phyloP scores from a whole-genome alignment of 192 early-diverging fungal genomes.

The Linnemannia zychae region DNA sequence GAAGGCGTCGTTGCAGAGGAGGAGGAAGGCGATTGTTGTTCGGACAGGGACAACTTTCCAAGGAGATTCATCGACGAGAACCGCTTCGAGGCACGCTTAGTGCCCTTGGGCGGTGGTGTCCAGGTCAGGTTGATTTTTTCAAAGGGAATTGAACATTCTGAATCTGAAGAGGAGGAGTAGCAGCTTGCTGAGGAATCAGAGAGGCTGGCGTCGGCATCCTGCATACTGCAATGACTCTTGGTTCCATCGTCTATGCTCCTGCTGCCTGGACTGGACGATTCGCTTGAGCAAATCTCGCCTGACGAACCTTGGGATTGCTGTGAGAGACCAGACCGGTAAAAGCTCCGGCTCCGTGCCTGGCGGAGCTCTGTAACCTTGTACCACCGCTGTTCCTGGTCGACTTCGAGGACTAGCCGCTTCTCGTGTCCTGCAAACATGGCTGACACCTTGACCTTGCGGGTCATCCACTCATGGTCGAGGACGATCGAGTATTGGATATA shows the following conservation, averaged over 20 bases:
- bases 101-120: slow-evolving; percentile 49
- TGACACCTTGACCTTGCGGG: slow-evolving; percentile 50
- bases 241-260: neutral
- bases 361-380: slow-evolving; percentile 48
- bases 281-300: neutral
- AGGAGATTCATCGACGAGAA: slow-evolving; percentile 40
- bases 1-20: neutral
- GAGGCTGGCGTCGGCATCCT: slow-evolving; percentile 47
- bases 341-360: slow-evolving; percentile 35
- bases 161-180: slow-evolving; percentile 52
- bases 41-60: slow-evolving; percentile 1
- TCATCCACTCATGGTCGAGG: slow-evolving; percentile 46
- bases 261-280: slow-evolving; percentile 3
- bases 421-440: slow-evolving; percentile 42
- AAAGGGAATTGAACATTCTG: slow-evolving; percentile 49
- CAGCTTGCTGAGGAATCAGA: slow-evolving; percentile 49
- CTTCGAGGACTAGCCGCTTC: slow-evolving; percentile 45
- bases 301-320: slow-evolving; percentile 20
- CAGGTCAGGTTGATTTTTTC: slow-evolving; percentile 52
- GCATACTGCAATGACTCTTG: slow-evolving; percentile 45
- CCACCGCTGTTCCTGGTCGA: slow-evolving; percentile 54
- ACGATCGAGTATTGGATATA: slow-evolving; percentile 54
- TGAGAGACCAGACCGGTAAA: slow-evolving; percentile 38
- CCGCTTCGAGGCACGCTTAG: slow-evolving; percentile 38
- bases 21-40: neutral